Percentiles rank a stretch among this genome's conserved stretches.
phyloP scores from a whole-genome alignment of 2,329 filamentous ascomycete genomes.

The Simplicillium aogashimaense region DNA sequence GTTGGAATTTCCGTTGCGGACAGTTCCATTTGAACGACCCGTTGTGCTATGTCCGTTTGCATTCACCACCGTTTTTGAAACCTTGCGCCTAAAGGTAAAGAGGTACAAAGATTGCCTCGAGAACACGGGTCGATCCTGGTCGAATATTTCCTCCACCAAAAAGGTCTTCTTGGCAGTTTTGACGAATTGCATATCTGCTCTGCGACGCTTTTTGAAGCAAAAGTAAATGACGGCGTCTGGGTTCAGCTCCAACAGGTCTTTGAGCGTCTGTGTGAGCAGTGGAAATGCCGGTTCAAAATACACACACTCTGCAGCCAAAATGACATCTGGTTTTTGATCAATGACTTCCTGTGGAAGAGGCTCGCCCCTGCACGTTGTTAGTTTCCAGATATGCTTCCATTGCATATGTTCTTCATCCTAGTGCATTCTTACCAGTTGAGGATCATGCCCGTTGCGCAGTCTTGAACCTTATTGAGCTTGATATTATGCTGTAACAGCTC shows the following conservation, averaged over 20 bases:
- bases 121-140: slow-evolving; percentile 49
- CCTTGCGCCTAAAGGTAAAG: slow-evolving; percentile 42
- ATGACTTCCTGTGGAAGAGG: slow-evolving; percentile 42
- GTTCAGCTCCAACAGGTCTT: slow-evolving; percentile 63
- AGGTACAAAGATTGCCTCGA: slow-evolving; percentile 50
- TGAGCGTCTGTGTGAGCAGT: slow-evolving; percentile 68
- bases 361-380: slow-evolving; percentile 40
- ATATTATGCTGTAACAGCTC: slow-evolving; percentile 82
- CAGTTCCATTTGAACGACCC: neutral
- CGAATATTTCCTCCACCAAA: slow-evolving; percentile 48
- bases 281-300: slow-evolving; percentile 97
- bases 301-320: slow-evolving; percentile 93
- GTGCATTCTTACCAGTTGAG: slow-evolving; percentile 66
- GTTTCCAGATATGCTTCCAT: too few species aligned
- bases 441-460: slow-evolving; percentile 54
- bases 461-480: slow-evolving; percentile 61
- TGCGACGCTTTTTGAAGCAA: slow-evolving; percentile 88
- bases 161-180: slow-evolving; percentile 62
- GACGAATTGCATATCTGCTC: slow-evolving; percentile 69
- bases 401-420: too few species aligned
- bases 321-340: slow-evolving; percentile 58
- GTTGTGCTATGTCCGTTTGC: neutral
- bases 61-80: neutral
- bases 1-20: too few species aligned
- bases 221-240: slow-evolving; percentile 60